Evolutionary conservation across 2,329 filamentous ascomycete species (phyloP).

Genomic region (Drechslera avenae): DNA sequence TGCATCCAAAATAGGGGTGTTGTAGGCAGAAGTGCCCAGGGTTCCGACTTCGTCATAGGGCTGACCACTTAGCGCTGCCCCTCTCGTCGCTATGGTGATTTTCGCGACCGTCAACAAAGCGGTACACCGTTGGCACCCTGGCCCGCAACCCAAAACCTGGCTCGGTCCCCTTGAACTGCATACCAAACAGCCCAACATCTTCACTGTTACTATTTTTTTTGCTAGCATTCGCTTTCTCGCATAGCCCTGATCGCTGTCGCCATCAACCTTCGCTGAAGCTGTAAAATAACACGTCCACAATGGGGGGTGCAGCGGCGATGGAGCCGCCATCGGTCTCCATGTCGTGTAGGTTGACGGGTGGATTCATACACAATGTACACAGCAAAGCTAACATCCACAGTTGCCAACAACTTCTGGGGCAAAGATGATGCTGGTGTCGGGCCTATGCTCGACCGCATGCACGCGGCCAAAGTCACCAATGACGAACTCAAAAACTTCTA

Average conservation of each 20-base stretch:
- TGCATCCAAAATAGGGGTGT: slow-evolving; percentile 1
- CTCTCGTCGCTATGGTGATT: slow-evolving; percentile 34
- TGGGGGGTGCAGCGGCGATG: slow-evolving; percentile 63
- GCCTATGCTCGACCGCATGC: slow-evolving; percentile 92
- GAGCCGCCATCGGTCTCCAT: slow-evolving; percentile 69
- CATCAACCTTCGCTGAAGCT: slow-evolving; percentile 25
- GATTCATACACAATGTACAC: neutral
- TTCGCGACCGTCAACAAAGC: slow-evolving; percentile 27
- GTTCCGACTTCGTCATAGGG: slow-evolving; percentile 5
- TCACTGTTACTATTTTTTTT: slow-evolving; percentile 21
- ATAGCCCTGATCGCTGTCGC: slow-evolving; percentile 14
- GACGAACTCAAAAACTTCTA: slow-evolving; percentile 96
- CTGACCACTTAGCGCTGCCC: slow-evolving; percentile 19
- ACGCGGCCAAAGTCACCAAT: slow-evolving; percentile 82
- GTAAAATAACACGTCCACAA: slow-evolving; percentile 49
- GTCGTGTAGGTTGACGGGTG: slow-evolving; percentile 60
- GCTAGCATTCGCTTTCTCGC: slow-evolving; percentile 21
- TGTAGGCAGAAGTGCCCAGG: neutral
- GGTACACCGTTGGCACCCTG: slow-evolving; percentile 22
- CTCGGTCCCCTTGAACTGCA: slow-evolving; percentile 27
- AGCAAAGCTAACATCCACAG: slow-evolving; percentile 55
- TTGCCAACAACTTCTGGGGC: slow-evolving; percentile 99
- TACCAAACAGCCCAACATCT: slow-evolving; percentile 25
- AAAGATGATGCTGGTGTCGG: slow-evolving; percentile 96
- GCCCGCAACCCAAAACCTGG: slow-evolving; percentile 31